Evolutionary conservation across 2,329 filamentous ascomycete genomes (phyloP).

Genomic region (Pseudogymnoascus sp.): DNA sequence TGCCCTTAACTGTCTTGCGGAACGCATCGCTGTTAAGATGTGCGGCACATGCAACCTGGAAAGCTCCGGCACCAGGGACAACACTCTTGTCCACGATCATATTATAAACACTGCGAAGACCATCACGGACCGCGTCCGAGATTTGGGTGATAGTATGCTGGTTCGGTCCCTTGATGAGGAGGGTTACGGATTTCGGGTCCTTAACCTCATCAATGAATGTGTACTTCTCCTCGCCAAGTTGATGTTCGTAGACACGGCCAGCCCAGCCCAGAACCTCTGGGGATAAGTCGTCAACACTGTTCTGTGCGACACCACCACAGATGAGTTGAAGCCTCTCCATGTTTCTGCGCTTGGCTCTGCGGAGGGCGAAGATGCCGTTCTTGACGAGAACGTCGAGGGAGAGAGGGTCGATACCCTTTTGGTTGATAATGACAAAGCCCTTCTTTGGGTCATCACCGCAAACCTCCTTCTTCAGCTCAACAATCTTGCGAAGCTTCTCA

Average conservation of each 20-base stretch:
- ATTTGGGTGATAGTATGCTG: constrained; percentile 94
- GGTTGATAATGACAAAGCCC: constrained; percentile 96
- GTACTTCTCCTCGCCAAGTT: constrained; percentile 96
- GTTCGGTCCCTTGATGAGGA: constrained; percentile 97
- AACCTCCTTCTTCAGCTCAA: constrained; percentile 95
- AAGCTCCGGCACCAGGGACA: constrained; percentile 87
- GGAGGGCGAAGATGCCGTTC: constrained; percentile 91
- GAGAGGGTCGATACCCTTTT: constrained; percentile 96
- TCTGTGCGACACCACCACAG: constrained; percentile 84
- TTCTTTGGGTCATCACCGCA: constrained; percentile 91
- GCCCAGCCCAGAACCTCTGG: constrained; percentile 91
- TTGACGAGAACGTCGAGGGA: constrained; percentile 94
- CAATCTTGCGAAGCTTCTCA: constrained; percentile 92
- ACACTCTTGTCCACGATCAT: constrained; percentile 98
- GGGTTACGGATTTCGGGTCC: constrained; percentile 93
- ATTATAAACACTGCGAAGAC: constrained; percentile 94
- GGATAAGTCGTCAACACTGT: constrained; percentile 88
- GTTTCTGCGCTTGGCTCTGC: constrained; percentile 93
- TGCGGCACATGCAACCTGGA: constrained; percentile 85
- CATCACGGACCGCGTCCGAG: constrained; percentile 91
- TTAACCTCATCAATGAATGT: constrained; percentile 98
- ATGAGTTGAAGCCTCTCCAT: constrained; percentile 97
- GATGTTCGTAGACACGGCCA: constrained; percentile 92
- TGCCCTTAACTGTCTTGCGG: constrained; percentile 87
- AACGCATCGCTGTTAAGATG: constrained; percentile 84